Evolutionary conservation across 345 rosid genomes (phyloP).

Genomic region (Durio zibethinus): DNA sequence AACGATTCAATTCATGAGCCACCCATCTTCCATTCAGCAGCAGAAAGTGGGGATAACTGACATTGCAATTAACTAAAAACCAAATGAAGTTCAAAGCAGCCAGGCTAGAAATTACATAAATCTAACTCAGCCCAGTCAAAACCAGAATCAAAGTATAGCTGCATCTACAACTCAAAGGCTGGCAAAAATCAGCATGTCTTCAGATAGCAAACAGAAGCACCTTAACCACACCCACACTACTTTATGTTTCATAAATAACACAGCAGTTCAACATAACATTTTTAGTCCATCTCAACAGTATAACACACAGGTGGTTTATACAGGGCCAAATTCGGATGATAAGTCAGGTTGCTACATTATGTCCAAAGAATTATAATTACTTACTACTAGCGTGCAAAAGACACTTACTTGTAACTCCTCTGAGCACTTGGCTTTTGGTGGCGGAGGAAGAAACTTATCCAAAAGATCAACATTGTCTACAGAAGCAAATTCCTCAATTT

Average conservation of each 20-base stretch:
- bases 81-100: background rate
- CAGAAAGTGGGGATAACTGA: background rate
- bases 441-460: constrained; percentile 69
- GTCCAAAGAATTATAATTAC: background rate
- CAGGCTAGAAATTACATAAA: background rate
- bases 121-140: background rate
- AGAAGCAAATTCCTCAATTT: constrained; percentile 33
- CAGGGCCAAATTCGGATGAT: too few species aligned
- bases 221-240: background rate
- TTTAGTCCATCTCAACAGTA: background rate
- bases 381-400: background rate
- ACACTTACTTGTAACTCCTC: constrained; percentile 77
- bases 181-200: background rate
- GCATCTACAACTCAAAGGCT: background rate
- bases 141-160: background rate
- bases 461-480: constrained; percentile 49
- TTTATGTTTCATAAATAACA: background rate
- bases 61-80: constrained; percentile 1
- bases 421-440: constrained; percentile 63
- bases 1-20: background rate
- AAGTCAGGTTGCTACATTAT: too few species aligned
- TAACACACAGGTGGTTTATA: too few species aligned
- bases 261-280: background rate
- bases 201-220: background rate
- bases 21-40: background rate